Conservation (phyloP, 1,284 basidiomycete species). For the Fomitopsis pinicola region DNA sequence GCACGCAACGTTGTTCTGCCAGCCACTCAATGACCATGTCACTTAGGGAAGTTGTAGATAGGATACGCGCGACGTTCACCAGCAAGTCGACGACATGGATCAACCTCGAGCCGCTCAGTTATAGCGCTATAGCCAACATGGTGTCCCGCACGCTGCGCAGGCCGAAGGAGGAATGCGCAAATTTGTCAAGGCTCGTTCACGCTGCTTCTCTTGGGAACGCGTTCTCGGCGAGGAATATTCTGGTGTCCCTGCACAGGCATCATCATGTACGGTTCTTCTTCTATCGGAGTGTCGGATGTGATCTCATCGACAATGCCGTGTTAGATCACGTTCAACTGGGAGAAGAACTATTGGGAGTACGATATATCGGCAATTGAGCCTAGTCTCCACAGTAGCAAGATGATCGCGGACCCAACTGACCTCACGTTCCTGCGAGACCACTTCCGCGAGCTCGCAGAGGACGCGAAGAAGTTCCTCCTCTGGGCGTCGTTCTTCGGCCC, state of each 20-base stretch:
- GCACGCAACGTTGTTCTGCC: conserved; percentile 12
- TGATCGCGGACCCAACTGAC: conserved; percentile 52
- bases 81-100: conserved; percentile 62
- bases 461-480: conserved; percentile 58
- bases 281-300: background rate
- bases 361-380: conserved; percentile 52
- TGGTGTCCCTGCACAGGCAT: conserved; percentile 56
- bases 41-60: conserved; percentile 40
- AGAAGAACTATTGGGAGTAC: conserved; percentile 60
- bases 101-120: conserved; percentile 52
- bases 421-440: conserved; percentile 57
- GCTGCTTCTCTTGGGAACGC: conserved; percentile 61
- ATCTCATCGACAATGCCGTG: background rate
- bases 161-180: conserved; percentile 49
- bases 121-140: conserved; percentile 49
- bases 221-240: conserved; percentile 57
- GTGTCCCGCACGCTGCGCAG: conserved; percentile 60
- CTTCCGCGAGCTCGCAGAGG: conserved; percentile 56
- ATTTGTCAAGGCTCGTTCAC: conserved; percentile 52
- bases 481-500: conserved; percentile 72
- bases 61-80: conserved; percentile 52
- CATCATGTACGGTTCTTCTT: conserved; percentile 37
- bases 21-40: conserved; percentile 1
- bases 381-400: conserved; percentile 45
- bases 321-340: conserved; percentile 58